phyloP scores from a whole-genome alignment of 1,284 basidiomycete species.

The Leccinum griseonigrum region DNA sequence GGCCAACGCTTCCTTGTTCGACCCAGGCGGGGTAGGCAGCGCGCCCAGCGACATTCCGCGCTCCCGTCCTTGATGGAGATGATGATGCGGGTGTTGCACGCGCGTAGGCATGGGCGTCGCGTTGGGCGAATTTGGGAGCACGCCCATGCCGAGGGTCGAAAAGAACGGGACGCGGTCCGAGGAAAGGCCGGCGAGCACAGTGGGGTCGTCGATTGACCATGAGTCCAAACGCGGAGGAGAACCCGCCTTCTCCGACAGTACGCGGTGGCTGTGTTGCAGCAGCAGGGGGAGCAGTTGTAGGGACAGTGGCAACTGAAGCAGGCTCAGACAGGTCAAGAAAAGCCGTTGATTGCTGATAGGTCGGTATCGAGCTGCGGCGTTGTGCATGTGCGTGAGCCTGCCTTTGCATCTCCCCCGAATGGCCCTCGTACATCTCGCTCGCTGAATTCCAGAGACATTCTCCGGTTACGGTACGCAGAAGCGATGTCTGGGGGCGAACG shows the following conservation, averaged over 20 bases:
- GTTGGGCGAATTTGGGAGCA: slow-evolving; percentile 38
- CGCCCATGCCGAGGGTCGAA: slow-evolving; percentile 34
- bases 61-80: slow-evolving; percentile 22
- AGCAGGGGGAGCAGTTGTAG: background rate
- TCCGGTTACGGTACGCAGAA: slow-evolving; percentile 28
- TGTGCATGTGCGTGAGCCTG: slow-evolving; percentile 12
- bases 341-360: slow-evolving; percentile 13
- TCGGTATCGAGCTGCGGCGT: slow-evolving; percentile 18
- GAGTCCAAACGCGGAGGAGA: slow-evolving; percentile 66
- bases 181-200: slow-evolving; percentile 57
- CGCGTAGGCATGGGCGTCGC: slow-evolving; percentile 46
- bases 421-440: slow-evolving; percentile 24
- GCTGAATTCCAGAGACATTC: slow-evolving; percentile 31
- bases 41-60: slow-evolving; percentile 25
- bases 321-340: slow-evolving; percentile 5
- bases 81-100: slow-evolving; percentile 14
- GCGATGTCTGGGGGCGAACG: slow-evolving; percentile 27
- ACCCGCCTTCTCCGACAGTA: slow-evolving; percentile 40
- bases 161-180: slow-evolving; percentile 62
- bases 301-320: background rate
- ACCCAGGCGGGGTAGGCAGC: slow-evolving; percentile 21
- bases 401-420: slow-evolving; percentile 22
- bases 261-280: slow-evolving; percentile 14
- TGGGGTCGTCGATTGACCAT: slow-evolving; percentile 68
- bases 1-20: slow-evolving; percentile 34